phyloP scores from a whole-genome alignment of 768 basidiomycete genomes.

The Rossbeevera mucosa region DNA sequence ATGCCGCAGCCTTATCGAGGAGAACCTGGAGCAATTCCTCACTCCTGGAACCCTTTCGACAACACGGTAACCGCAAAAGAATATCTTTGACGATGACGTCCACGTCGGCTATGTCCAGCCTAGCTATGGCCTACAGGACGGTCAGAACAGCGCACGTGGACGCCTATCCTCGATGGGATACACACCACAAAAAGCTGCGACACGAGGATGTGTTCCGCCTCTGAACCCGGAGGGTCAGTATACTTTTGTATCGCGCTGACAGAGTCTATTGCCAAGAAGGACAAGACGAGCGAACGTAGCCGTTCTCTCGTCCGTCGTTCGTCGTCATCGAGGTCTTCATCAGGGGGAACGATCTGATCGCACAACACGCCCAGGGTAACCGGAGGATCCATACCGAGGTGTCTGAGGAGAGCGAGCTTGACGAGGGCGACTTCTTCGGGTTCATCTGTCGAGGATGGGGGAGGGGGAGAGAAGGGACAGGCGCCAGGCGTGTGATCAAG shows the following conservation, averaged over 20 bases:
- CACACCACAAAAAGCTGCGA: constrained; percentile 48
- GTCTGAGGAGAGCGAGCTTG: constrained; percentile 53
- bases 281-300: constrained; percentile 54
- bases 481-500: constrained; percentile 18
- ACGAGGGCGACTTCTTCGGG: constrained; percentile 60
- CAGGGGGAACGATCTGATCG: constrained; percentile 56
- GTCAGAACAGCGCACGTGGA: constrained; percentile 4
- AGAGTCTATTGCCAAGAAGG: constrained; percentile 54
- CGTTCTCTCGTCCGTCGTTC: constrained; percentile 54
- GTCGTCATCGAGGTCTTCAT: constrained; percentile 52
- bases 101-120: constrained; percentile 37
- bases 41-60: constrained; percentile 33
- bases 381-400: constrained; percentile 59
- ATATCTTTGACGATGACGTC: constrained; percentile 50
- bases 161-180: not conserved
- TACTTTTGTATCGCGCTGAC: constrained; percentile 42
- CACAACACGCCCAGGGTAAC: constrained; percentile 63
- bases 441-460: constrained; percentile 46
- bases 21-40: constrained; percentile 38
- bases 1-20: constrained; percentile 33
- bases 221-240: constrained; percentile 38
- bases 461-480: too few species aligned
- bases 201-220: constrained; percentile 46
- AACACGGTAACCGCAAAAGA: constrained; percentile 47
- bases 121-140: constrained; percentile 44